phyloP scores from a whole-genome alignment of 2,329 filamentous ascomycete genomes.

The Fusarium fujikuroi region DNA sequence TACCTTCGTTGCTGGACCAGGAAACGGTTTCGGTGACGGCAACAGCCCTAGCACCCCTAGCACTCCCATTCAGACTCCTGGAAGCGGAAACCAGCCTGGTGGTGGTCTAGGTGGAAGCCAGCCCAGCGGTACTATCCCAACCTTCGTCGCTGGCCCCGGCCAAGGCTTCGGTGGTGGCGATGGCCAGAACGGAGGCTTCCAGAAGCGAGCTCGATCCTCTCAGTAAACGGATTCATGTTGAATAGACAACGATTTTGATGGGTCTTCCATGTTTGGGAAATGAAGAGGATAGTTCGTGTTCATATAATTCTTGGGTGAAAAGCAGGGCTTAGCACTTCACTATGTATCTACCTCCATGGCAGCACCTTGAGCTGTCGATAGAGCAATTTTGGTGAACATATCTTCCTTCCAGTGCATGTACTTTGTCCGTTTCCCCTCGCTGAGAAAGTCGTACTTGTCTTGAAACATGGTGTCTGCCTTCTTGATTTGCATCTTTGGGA shows the following conservation, averaged over 20 bases:
- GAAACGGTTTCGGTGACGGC: constrained; percentile 13
- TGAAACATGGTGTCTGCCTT: constrained; percentile 78
- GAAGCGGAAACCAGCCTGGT: neutral
- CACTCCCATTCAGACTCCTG: constrained; percentile 1
- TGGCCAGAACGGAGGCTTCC: constrained; percentile 20
- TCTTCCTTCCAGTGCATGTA: constrained; percentile 72
- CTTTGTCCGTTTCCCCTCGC: constrained; percentile 68
- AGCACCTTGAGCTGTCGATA: constrained; percentile 47
- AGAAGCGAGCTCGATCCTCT: constrained; percentile 19
- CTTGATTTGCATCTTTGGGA: constrained; percentile 56
- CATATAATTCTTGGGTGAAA: constrained; percentile 40
- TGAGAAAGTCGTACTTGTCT: constrained; percentile 77
- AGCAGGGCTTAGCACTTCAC: constrained; percentile 40
- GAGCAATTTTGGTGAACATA: constrained; percentile 67
- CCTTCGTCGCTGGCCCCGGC: constrained; percentile 28
- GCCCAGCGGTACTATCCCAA: constrained; percentile 14
- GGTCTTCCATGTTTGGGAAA: constrained; percentile 20
- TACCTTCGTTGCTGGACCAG: constrained; percentile 23
- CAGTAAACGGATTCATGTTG: constrained; percentile 15
- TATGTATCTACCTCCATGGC: constrained; percentile 52
- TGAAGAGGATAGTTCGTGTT: constrained; percentile 31
- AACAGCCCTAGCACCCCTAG: neutral
- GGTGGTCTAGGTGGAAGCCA: neutral
- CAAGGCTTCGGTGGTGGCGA: constrained; percentile 19
- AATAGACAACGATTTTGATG: constrained; percentile 8